phyloP scores from a whole-genome alignment of 202 grass and related monocot species.

The Cymbopogon flexuosus region DNA sequence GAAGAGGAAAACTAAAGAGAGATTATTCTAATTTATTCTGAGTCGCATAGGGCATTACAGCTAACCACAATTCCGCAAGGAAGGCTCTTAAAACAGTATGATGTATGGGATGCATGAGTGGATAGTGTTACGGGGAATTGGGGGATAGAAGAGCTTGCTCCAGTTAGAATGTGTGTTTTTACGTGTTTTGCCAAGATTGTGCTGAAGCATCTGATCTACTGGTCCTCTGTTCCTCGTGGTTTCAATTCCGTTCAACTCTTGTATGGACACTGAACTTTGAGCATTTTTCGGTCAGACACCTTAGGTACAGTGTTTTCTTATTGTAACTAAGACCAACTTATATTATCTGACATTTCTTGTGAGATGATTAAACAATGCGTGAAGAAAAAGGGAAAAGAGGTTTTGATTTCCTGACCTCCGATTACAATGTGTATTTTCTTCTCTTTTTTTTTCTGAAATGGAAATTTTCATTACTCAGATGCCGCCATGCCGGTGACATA shows the following conservation, averaged over 20 bases:
- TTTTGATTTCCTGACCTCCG: background rate
- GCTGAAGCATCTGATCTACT: background rate
- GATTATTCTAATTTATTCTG: constrained; percentile 32
- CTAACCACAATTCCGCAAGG: constrained; percentile 27
- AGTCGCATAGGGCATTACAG: constrained; percentile 10
- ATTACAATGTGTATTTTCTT: background rate
- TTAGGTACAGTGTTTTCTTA: constrained; percentile 33
- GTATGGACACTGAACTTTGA: constrained; percentile 20
- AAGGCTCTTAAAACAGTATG: constrained; percentile 32
- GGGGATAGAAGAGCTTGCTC: constrained; percentile 18
- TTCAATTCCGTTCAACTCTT: constrained; percentile 7
- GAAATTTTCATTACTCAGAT: background rate
- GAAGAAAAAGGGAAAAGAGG: background rate
- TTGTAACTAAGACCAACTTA: constrained; percentile 37
- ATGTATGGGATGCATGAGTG: constrained; percentile 28
- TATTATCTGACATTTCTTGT: constrained; percentile 13
- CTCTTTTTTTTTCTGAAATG: background rate
- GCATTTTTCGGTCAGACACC: constrained; percentile 19
- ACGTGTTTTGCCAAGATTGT: constrained; percentile 23
- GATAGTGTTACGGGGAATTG: constrained; percentile 10
- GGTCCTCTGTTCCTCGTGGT: background rate
- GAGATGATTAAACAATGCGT: constrained; percentile 26
- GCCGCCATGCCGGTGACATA: background rate
- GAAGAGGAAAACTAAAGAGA: constrained; percentile 19
- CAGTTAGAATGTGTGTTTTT: constrained; percentile 11